These are phyloP conservation scores for Saturnispora serradocipensis DNA, from an alignment of 805 yeast genomes.

Conservation along the genomic window DNA sequence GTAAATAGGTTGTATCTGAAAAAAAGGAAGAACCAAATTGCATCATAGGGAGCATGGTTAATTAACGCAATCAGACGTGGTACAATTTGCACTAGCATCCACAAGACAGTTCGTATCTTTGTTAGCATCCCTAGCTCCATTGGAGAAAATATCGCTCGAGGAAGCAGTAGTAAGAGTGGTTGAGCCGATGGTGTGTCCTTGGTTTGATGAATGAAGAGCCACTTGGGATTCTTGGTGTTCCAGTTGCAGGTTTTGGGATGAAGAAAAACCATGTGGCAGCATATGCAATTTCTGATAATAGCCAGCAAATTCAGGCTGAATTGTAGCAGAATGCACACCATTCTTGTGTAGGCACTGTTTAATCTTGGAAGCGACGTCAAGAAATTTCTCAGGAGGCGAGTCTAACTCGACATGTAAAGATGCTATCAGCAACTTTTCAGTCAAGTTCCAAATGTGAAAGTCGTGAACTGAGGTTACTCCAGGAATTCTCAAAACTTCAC, in stretches of 20 bases:
- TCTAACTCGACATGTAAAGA: conserved; percentile 78
- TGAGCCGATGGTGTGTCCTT: not conserved
- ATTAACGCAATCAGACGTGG: conserved; percentile 34
- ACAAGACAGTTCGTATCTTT: conserved; percentile 35
- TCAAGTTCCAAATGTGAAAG: conserved; percentile 92
- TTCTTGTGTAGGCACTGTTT: conserved; percentile 70
- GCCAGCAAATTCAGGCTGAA: conserved; percentile 80
- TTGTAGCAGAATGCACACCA: conserved; percentile 89
- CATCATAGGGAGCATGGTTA: conserved; percentile 19
- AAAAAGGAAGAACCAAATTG: not conserved
- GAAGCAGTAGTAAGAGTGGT: conserved; percentile 1
- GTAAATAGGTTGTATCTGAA: not conserved
- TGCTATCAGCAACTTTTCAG: conserved; percentile 79
- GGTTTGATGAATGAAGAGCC: not conserved
- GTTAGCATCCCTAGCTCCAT: conserved; percentile 19
- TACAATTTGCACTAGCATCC: conserved; percentile 46
- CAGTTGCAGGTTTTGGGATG: conserved; percentile 12
- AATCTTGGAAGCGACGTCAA: conserved; percentile 63
- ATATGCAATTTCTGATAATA: conserved; percentile 24
- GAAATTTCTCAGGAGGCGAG: conserved; percentile 54
- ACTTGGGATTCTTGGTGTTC: not conserved
- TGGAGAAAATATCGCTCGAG: conserved; percentile 7
- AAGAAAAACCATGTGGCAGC: conserved; percentile 25
- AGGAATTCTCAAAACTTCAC: conserved; percentile 55
- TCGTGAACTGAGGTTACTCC: conserved; percentile 86